Base-by-base conservation (phyloP, 1,284 basidiomycete species). In the Apiotrichum montevideense region DNA sequence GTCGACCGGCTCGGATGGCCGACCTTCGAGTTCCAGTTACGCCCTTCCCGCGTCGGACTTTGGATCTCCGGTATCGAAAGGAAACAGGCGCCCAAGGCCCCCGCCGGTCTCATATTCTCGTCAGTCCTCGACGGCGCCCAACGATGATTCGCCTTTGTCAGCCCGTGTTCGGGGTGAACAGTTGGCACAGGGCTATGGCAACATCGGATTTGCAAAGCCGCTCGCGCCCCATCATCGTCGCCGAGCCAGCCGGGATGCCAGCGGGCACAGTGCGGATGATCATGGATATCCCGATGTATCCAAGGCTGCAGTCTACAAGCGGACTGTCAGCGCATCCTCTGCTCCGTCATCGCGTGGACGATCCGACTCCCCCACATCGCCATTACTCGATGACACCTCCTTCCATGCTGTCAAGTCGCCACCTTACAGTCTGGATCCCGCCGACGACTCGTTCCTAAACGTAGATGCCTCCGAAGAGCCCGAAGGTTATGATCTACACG, bases 381-480 rank as follows among this genome's bases (percentile, higher is more conserved):
- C 62, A n/a, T 52, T 54, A 11, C 29, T 72, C 4, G 70, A 72
- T 50, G 47, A 63, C 29, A 69, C 68, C 1, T 70, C 69, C 1
- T 72, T 65, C 56, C 67, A 71, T 42, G 55, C 35, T 10, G 54
- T 49, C 43, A 40, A 51, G 41, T 51, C 50, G 14, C 50, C 50
- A 3, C 50, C 50, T 8, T 3, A 6, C 11, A 41, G 46, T 5
- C 35, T 37, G 4, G 32, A 35, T 8, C 39, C 35, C 13, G 41
- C 15, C 6, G 51, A 52, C 34, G 41, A 52, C 41, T 55, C 46
- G 34, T 46, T 44, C 45, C 35, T 39, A n/a, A 55, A 59, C 29
- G 43, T 42, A 14, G 21, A 35, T 33, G 29, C 15, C 9, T 50
- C 50, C n/a, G 50, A 51, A n/a, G 50, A 51, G 50, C 50, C 50